phyloP scores from a whole-genome alignment of 2,329 filamentous ascomycete species.

The Aspergillus fumigatus region DNA sequence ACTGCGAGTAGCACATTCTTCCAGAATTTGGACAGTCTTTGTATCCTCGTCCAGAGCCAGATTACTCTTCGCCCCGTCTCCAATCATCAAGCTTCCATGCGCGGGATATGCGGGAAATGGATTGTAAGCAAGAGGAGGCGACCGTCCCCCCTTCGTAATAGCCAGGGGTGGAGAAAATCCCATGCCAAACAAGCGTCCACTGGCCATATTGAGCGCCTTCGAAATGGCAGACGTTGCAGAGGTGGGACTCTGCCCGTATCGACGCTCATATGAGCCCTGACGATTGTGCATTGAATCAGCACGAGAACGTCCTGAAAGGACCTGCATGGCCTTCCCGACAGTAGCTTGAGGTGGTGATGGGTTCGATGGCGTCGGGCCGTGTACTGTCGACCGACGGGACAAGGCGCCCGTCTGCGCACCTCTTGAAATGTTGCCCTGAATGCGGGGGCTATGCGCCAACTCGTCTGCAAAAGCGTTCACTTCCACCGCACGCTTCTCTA shows the following conservation, averaged over 20 bases:
- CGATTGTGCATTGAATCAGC: slow-evolving; percentile 63
- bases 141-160: slow-evolving; percentile 42
- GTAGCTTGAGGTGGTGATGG: slow-evolving; percentile 66
- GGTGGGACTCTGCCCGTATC: slow-evolving; percentile 67
- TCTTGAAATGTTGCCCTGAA: slow-evolving; percentile 48
- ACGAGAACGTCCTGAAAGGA: slow-evolving; percentile 61
- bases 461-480: slow-evolving; percentile 97
- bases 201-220: slow-evolving; percentile 92
- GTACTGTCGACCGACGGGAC: slow-evolving; percentile 71
- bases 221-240: slow-evolving; percentile 88
- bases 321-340: slow-evolving; percentile 67
- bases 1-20: slow-evolving; percentile 86
- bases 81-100: slow-evolving; percentile 62
- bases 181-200: slow-evolving; percentile 53
- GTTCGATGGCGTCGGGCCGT: slow-evolving; percentile 64
- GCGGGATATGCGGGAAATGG: slow-evolving; percentile 83
- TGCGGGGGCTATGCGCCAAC: slow-evolving; percentile 73
- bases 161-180: slow-evolving; percentile 48
- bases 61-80: slow-evolving; percentile 59
- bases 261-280: slow-evolving; percentile 73
- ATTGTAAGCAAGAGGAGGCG: slow-evolving; percentile 48
- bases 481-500: slow-evolving; percentile 92
- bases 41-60: slow-evolving; percentile 71
- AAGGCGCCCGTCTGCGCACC: slow-evolving; percentile 60
- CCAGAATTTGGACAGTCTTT: slow-evolving; percentile 72